Base-by-base conservation (phyloP, 257 asterid species). In the Plantago major region DNA sequence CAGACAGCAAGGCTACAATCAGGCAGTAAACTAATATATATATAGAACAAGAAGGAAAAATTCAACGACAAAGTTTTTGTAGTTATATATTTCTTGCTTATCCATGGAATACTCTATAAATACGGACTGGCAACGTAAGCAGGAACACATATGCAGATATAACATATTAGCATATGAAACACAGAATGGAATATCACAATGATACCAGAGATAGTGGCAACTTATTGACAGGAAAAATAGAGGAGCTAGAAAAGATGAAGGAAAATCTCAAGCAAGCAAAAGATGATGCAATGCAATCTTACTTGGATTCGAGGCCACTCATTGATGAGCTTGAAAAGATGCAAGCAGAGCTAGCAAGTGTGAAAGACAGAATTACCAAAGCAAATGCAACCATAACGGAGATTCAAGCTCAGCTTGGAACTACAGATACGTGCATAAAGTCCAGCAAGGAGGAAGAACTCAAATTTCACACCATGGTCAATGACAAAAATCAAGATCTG, bases 251-350 rank as follows among this genome's bases (percentile, higher is more conserved):
- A 10, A 63, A 58, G 38, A 56, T 77, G 28, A 74, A 73, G 69
- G 75, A 71, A 38, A 73, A 76, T 50, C 81, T 83, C 62, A 68
- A 26, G 68, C 77, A 58, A 45, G 91, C 89, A 15, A 86, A 86
- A 67, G 95, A 86, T 65, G 83, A 81, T 1, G 83, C 81, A 0
- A 74, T 16, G 55, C 95, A 83, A 54, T 81, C 91, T 22, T 86
- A 84, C 88, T 58, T 83, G 55, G 95, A 85, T 42, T 82, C 94
- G 38, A 78, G 80, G 47, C 86, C 91, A 40, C 52, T 83, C 11
- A 77, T 83, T 12, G 90, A 81, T 16, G 79, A 81, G 68, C 88
- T 86, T n/a, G 83, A 86, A 46, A 83, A 74, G 60, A 74, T 65
- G 68, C 82, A 84, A 30, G 73, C 78, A 7, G 84, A 75, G 60